These are phyloP conservation scores for Plasmodium gaboni DNA, from an alignment of 169 alveolate genomes.

Conservation along the genomic window DNA sequence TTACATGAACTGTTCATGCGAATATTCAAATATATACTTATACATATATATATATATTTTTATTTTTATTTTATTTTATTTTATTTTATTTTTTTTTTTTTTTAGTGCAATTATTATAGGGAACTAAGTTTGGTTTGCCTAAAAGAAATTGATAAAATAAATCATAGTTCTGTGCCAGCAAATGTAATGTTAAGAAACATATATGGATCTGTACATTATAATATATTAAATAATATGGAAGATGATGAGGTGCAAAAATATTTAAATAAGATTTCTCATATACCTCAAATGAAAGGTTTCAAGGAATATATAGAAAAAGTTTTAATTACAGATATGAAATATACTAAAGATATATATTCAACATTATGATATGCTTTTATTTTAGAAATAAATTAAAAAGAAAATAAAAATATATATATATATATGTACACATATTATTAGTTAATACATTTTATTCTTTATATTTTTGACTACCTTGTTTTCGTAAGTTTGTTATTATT, in stretches of 20 bases:
- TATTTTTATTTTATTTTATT: no score
- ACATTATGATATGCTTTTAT: slow-evolving; percentile 1
- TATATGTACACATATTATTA: background rate
- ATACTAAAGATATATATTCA: slow-evolving; percentile 57
- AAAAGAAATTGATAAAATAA: slow-evolving; percentile 71
- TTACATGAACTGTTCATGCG: slow-evolving; percentile 17
- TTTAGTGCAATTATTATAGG: slow-evolving; percentile 66
- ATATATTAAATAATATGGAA: slow-evolving; percentile 33
- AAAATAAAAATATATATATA: background rate
- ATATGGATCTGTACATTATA: slow-evolving; percentile 51
- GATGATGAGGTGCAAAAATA: slow-evolving; percentile 66
- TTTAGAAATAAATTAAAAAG: background rate
- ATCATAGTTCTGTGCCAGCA: slow-evolving; percentile 44
- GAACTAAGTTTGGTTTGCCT: slow-evolving; percentile 51
- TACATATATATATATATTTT: background rate
- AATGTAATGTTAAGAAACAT: slow-evolving; percentile 63
- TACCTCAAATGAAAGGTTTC: slow-evolving; percentile 50
- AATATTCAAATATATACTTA: background rate
- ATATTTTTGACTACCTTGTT: slow-evolving; percentile 8
- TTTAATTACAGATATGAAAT: slow-evolving; percentile 63
- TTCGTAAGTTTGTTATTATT: slow-evolving; percentile 11
- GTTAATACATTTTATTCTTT: no score
- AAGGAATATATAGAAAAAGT: slow-evolving; percentile 46
- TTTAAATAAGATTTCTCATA: slow-evolving; percentile 41
- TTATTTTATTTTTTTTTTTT: background rate